Percentiles rank a stretch among this genome's conserved stretches.
Evolutionary conservation across 2,329 filamentous ascomycete genomes (phyloP).

Genomic region (Fusarium setosum): DNA sequence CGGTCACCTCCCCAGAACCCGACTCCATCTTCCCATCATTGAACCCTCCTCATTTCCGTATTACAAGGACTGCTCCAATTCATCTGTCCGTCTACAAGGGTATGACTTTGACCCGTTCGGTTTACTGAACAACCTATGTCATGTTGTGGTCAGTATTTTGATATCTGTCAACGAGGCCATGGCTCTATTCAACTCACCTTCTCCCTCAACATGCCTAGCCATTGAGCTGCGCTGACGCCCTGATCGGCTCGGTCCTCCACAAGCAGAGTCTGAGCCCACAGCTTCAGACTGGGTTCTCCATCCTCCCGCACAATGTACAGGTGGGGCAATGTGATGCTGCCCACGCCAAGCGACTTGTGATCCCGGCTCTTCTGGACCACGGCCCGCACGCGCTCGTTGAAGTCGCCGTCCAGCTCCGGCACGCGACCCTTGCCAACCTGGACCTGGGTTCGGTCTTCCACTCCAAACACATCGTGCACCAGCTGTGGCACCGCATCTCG

Average conservation of each 20-base stretch:
- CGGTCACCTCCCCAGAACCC: slow-evolving; percentile 29
- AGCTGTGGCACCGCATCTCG: slow-evolving; percentile 92
- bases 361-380: slow-evolving; percentile 94
- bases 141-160: slow-evolving; percentile 24
- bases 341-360: slow-evolving; percentile 86
- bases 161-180: neutral
- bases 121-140: slow-evolving; percentile 50
- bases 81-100: slow-evolving; percentile 30
- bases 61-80: slow-evolving; percentile 36
- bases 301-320: slow-evolving; percentile 95
- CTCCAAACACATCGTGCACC: slow-evolving; percentile 88
- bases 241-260: slow-evolving; percentile 97
- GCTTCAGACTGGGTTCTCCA: slow-evolving; percentile 91
- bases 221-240: slow-evolving; percentile 91
- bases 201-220: slow-evolving; percentile 90
- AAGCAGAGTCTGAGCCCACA: slow-evolving; percentile 96
- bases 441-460: slow-evolving; percentile 83
- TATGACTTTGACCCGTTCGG: slow-evolving; percentile 23
- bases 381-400: slow-evolving; percentile 92
- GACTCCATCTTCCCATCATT: slow-evolving; percentile 38
- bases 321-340: slow-evolving; percentile 92
- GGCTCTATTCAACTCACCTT: slow-evolving; percentile 72
- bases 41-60: slow-evolving; percentile 34
- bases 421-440: slow-evolving; percentile 91
- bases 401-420: slow-evolving; percentile 92